Evolutionary conservation across 1,139 yeast genomes (phyloP).

Genomic region (Geotrichum klebahnii): DNA sequence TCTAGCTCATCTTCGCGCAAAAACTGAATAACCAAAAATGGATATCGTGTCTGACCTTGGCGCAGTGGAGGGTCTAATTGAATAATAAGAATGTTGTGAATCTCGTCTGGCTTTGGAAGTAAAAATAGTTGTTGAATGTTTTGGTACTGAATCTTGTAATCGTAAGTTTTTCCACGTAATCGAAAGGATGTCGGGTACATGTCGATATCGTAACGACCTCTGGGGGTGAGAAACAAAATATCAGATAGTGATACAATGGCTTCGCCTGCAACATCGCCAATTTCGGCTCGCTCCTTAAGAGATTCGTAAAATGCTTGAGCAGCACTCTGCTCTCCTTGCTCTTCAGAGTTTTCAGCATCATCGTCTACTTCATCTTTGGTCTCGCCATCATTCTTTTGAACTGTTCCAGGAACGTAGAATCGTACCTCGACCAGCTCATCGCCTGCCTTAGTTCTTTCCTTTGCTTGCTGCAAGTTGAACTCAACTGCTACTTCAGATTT

Average conservation of each 20-base stretch:
- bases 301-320: slow-evolving; percentile 87
- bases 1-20: slow-evolving; percentile 87
- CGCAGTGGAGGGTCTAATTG: slow-evolving; percentile 93
- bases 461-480: slow-evolving; percentile 58
- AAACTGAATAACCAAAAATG: slow-evolving; percentile 86
- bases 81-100: slow-evolving; percentile 78
- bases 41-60: slow-evolving; percentile 95
- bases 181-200: slow-evolving; percentile 86
- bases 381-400: slow-evolving; percentile 44
- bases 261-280: slow-evolving; percentile 93
- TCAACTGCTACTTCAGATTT: slow-evolving; percentile 92
- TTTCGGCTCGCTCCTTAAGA: slow-evolving; percentile 89
- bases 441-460: slow-evolving; percentile 66
- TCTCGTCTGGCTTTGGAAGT: slow-evolving; percentile 89
- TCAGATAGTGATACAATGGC: slow-evolving; percentile 95
- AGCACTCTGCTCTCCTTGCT: slow-evolving; percentile 60
- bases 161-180: slow-evolving; percentile 95
- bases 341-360: slow-evolving; percentile 44
- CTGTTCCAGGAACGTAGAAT: slow-evolving; percentile 83
- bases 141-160: slow-evolving; percentile 87
- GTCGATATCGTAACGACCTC: slow-evolving; percentile 95
- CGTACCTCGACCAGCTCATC: slow-evolving; percentile 95
- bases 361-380: slow-evolving; percentile 31
- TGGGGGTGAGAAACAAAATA: slow-evolving; percentile 86
- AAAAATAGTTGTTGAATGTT: slow-evolving; percentile 88